A percentile compares a stretch with the other conserved stretches of the same genome.
Evolutionary conservation across 495 filamentous ascomycete genomes (phyloP).

Genomic region (Penicillium paxilli): DNA sequence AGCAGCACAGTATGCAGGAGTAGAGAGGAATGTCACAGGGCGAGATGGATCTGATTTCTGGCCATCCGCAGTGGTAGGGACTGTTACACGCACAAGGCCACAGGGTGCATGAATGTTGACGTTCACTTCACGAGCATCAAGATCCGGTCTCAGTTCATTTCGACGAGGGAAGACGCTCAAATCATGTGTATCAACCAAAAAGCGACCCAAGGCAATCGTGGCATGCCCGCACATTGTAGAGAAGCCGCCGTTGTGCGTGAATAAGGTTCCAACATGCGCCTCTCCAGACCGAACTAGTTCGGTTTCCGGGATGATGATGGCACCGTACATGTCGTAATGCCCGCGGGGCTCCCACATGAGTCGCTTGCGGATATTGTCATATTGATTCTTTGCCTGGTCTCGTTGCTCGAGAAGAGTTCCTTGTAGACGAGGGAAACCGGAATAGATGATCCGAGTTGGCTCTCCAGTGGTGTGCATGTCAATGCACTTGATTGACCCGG

Average conservation of each 20-base stretch:
- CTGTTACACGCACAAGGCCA: slow-evolving; percentile 16
- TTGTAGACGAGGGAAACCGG: slow-evolving; percentile 24
- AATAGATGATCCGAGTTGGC: slow-evolving; percentile 33
- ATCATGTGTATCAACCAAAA: slow-evolving; percentile 23
- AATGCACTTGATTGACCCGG: slow-evolving; percentile 21
- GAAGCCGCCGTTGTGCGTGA: slow-evolving; percentile 70
- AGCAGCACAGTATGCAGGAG: slow-evolving; percentile 24
- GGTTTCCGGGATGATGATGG: slow-evolving; percentile 27
- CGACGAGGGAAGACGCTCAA: slow-evolving; percentile 21
- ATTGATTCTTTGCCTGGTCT: slow-evolving; percentile 17
- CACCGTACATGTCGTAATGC: slow-evolving; percentile 36
- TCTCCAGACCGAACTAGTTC: slow-evolving; percentile 37
- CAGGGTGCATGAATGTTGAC: slow-evolving; percentile 24
- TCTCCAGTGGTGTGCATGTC: slow-evolving; percentile 39
- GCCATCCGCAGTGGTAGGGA: slow-evolving; percentile 14
- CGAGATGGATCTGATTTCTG: slow-evolving; percentile 17
- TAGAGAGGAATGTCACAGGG: slow-evolving; percentile 24
- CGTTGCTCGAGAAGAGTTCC: slow-evolving; percentile 30
- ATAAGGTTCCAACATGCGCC: slow-evolving; percentile 33
- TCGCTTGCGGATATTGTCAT: slow-evolving; percentile 28
- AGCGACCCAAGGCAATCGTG: slow-evolving; percentile 31
- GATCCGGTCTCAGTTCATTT: slow-evolving; percentile 10
- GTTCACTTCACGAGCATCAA: background rate
- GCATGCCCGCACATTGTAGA: slow-evolving; percentile 66
- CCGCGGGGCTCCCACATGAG: slow-evolving; percentile 37